phyloP scores from a whole-genome alignment of 1,139 yeast species.

The Diutina catenulata region DNA sequence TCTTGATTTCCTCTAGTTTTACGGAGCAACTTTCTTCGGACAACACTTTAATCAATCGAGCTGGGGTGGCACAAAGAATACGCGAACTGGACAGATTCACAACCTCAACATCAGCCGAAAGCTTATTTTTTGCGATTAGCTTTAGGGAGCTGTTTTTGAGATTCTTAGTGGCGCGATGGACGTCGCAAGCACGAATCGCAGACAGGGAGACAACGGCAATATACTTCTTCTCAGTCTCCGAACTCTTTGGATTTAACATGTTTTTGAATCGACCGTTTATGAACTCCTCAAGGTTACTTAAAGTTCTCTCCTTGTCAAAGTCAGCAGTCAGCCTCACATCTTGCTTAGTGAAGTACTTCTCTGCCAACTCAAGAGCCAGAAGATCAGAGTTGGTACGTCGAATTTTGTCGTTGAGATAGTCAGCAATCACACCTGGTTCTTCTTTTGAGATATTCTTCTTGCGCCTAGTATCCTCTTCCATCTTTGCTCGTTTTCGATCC shows the following conservation, averaged over 20 bases:
- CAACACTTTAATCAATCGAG: constrained; percentile 44
- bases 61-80: constrained; percentile 54
- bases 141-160: constrained; percentile 49
- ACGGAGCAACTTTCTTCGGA: constrained; percentile 25
- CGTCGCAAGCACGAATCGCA: constrained; percentile 65
- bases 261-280: constrained; percentile 30
- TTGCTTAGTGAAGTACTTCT: constrained; percentile 36
- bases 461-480: constrained; percentile 43
- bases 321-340: constrained; percentile 42
- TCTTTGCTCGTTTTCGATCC: constrained; percentile 44
- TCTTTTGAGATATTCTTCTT: constrained; percentile 40
- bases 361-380: constrained; percentile 52
- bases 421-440: constrained; percentile 42
- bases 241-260: constrained; percentile 23
- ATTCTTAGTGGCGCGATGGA: constrained; percentile 47
- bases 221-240: constrained; percentile 20
- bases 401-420: constrained; percentile 42
- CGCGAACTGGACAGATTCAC: constrained; percentile 39
- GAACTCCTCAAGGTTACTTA: constrained; percentile 36
- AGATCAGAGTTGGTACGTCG: constrained; percentile 42
- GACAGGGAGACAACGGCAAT: constrained; percentile 55
- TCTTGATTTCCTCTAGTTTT: constrained; percentile 37
- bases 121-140: constrained; percentile 54
- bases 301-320: constrained; percentile 29
- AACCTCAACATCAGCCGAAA: constrained; percentile 44